These are phyloP conservation scores for Aspergillus bridgeri DNA, from an alignment of 495 filamentous ascomycete species.

Conservation along the genomic window DNA sequence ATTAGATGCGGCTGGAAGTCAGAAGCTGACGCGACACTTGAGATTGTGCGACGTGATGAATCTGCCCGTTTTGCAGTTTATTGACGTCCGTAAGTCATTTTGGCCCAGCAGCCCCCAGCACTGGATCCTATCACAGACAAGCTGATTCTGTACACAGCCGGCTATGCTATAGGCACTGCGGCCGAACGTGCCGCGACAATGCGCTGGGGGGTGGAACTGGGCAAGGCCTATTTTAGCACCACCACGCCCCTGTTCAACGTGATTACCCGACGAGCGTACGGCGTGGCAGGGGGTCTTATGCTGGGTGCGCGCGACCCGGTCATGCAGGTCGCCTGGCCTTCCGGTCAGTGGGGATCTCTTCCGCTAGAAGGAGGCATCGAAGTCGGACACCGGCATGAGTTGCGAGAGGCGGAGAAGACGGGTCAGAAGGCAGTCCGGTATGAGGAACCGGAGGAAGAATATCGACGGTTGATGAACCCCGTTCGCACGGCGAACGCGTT, in stretches of 20 bases:
- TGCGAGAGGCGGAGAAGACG: constrained; percentile 50
- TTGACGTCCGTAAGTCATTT: constrained; percentile 50
- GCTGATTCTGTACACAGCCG: constrained; percentile 31
- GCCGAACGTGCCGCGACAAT: constrained; percentile 61
- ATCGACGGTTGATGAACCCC: constrained; percentile 58
- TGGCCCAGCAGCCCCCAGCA: background rate
- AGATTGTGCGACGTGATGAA: constrained; percentile 66
- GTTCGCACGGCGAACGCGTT: constrained; percentile 62
- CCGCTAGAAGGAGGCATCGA: constrained; percentile 61
- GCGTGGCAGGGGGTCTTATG: constrained; percentile 62
- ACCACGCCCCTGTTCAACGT: constrained; percentile 60
- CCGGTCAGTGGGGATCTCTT: constrained; percentile 57
- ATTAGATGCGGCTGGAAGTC: constrained; percentile 55
- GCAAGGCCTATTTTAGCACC: constrained; percentile 56
- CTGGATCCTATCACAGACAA: background rate
- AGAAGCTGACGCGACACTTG: constrained; percentile 55
- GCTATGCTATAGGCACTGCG: constrained; percentile 60
- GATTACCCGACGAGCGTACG: constrained; percentile 54
- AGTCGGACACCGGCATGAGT: constrained; percentile 55
- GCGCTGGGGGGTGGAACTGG: constrained; percentile 58
- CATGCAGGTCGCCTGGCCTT: constrained; percentile 61
- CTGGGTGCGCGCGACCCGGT: constrained; percentile 55
- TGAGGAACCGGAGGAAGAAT: constrained; percentile 55
- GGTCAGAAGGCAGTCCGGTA: constrained; percentile 48
- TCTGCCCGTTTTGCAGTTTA: constrained; percentile 58